Conservation (phyloP, 1,284 basidiomycete genomes). For the Leccinum ponderosum region DNA sequence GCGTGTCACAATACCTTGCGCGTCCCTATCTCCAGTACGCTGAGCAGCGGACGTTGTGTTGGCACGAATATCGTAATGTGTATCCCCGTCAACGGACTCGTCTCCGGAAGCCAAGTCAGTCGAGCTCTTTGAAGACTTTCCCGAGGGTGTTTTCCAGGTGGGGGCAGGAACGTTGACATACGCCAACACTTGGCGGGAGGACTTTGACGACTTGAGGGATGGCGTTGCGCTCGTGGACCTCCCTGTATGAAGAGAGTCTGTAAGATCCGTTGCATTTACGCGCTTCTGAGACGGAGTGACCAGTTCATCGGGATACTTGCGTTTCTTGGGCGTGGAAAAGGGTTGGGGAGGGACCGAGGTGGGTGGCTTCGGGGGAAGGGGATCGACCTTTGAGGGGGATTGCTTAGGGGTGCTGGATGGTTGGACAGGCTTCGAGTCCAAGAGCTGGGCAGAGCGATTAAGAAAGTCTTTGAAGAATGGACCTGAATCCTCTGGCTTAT, state of each 20-base stretch:
- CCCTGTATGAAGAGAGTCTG: constrained; percentile 2
- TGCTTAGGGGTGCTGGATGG: constrained; percentile 14
- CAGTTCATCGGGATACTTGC: constrained; percentile 46
- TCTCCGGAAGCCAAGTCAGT: constrained; percentile 38
- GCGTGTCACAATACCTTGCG: constrained; percentile 50
- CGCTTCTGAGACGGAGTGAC: constrained; percentile 55
- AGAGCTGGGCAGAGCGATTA: constrained; percentile 46
- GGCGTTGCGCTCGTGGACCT: constrained; percentile 25
- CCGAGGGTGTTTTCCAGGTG: constrained; percentile 44
- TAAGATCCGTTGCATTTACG: constrained; percentile 31
- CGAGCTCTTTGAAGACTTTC: constrained; percentile 29
- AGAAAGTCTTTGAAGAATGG: constrained; percentile 66
- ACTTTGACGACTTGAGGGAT: constrained; percentile 27
- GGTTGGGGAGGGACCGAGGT: constrained; percentile 38
- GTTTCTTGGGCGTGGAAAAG: constrained; percentile 50
- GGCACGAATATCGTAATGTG: constrained; percentile 26
- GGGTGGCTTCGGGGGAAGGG: constrained; percentile 6
- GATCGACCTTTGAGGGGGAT: constrained; percentile 15
- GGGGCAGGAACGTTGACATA: constrained; percentile 60
- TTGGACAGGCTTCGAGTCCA: constrained; percentile 27
- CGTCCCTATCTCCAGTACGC: constrained; percentile 74
- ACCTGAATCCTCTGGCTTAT: constrained; percentile 57
- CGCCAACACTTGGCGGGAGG: constrained; percentile 45
- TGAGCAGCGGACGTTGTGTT: constrained; percentile 49
- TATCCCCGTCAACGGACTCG: constrained; percentile 53